Percentiles rank a stretch among this genome's conserved stretches.
Evolutionary conservation across 177 flowering plant species (phyloP).

Genomic region (Vitis hybrid): DNA sequence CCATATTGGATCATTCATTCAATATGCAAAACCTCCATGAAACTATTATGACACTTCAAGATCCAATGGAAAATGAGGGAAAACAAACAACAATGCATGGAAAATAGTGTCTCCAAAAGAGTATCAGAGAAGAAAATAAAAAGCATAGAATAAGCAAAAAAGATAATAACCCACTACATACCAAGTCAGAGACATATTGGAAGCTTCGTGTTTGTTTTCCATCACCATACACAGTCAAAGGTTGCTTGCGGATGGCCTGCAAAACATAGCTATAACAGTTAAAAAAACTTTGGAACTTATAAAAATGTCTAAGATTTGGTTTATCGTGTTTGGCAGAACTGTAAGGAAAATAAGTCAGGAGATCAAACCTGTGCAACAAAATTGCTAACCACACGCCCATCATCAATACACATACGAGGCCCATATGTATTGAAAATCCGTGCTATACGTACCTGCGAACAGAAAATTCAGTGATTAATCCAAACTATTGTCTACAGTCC

Average conservation of each 20-base stretch:
- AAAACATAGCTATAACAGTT: slow-evolving; percentile 10
- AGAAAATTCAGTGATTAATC: slow-evolving; percentile 4
- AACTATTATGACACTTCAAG: too few species aligned
- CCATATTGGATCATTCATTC: too few species aligned
- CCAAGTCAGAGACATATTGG: slow-evolving; percentile 95
- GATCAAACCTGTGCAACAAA: slow-evolving; percentile 88
- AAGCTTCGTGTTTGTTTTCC: slow-evolving; percentile 97
- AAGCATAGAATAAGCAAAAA: neutral
- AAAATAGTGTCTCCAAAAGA: neutral
- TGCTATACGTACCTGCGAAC: slow-evolving; percentile 77
- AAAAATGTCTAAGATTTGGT: neutral
- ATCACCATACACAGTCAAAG: slow-evolving; percentile 93
- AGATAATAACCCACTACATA: slow-evolving; percentile 21
- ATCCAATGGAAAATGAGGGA: too few species aligned
- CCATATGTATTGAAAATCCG: slow-evolving; percentile 88
- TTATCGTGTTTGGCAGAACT: neutral
- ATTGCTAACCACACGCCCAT: slow-evolving; percentile 93
- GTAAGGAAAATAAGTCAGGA: slow-evolving; percentile 1
- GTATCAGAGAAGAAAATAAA: neutral
- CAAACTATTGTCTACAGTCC: neutral
- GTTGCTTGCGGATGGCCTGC: slow-evolving; percentile 88
- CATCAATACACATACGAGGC: slow-evolving; percentile 89
- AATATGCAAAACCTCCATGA: too few species aligned
- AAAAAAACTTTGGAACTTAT: neutral
- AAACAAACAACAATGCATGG: too few species aligned